phyloP scores from a whole-genome alignment of 1,284 basidiomycete species.

The Cutaneotrichosporon curvatum region DNA sequence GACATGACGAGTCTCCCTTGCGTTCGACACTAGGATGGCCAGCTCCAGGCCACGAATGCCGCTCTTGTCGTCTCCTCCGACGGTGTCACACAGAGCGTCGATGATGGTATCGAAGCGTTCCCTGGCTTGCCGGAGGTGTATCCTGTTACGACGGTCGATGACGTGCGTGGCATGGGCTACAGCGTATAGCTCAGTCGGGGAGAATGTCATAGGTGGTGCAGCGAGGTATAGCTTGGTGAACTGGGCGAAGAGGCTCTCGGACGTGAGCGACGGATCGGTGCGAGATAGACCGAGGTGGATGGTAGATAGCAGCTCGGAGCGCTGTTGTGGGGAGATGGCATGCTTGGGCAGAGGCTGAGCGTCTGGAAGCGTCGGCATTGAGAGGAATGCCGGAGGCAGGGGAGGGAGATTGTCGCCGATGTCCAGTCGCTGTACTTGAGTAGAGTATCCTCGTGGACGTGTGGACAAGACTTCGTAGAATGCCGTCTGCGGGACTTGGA shows the following conservation, averaged over 20 bases:
- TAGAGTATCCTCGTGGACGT: conserved; percentile 27
- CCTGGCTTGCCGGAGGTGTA: conserved; percentile 4
- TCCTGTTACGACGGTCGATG: conserved; percentile 15
- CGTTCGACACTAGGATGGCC: conserved; percentile 11
- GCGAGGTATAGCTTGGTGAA: conserved; percentile 27
- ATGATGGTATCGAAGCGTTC: conserved; percentile 21
- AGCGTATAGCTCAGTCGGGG: conserved; percentile 21
- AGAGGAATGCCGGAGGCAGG: not conserved
- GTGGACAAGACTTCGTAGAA: conserved; percentile 76
- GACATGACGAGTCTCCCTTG: not conserved
- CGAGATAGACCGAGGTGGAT: not conserved
- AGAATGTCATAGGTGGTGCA: conserved; percentile 22
- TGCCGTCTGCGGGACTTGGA: conserved; percentile 82
- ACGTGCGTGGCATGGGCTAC: conserved; percentile 18
- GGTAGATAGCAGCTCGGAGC: conserved; percentile 11
- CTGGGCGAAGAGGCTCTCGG: conserved; percentile 19
- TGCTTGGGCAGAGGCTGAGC: not conserved
- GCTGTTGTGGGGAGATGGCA: conserved; percentile 9
- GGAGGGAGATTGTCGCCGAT: conserved; percentile 1
- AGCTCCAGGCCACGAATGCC: conserved; percentile 16
- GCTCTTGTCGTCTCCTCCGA: conserved; percentile 9
- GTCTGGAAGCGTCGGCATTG: not conserved
- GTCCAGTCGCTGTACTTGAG: conserved; percentile 7
- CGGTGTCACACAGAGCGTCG: conserved; percentile 19
- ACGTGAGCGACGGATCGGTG: not conserved